phyloP scores from a whole-genome alignment of 2,329 filamentous ascomycete species.

The Verticillium isaacii region DNA sequence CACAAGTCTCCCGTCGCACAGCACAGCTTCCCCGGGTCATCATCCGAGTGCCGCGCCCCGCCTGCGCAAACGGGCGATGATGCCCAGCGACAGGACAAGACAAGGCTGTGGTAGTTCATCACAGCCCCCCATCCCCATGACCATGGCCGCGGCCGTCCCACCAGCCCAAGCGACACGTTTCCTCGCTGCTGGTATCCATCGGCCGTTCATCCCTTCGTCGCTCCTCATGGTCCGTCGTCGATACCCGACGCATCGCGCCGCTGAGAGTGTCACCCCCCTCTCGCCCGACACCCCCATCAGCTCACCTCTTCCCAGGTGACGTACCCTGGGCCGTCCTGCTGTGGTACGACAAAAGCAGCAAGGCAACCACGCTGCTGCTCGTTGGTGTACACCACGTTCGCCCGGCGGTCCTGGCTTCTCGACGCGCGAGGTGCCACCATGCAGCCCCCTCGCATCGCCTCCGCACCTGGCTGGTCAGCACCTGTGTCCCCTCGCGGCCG shows the following conservation, averaged over 20 bases:
- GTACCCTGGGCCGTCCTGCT: not conserved
- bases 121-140: not conserved
- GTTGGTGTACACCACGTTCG: constrained; percentile 6
- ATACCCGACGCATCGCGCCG: not conserved
- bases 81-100: not conserved
- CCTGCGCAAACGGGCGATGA: not conserved
- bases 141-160: not conserved
- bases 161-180: not conserved
- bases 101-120: not conserved
- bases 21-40: not conserved
- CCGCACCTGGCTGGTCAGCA: not conserved
- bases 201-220: not conserved
- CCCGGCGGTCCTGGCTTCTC: constrained; percentile 2
- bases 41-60: not conserved
- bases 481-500: not conserved
- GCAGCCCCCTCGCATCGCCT: not conserved
- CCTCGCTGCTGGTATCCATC: not conserved
- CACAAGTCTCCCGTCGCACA: not conserved
- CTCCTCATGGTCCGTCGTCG: not conserved
- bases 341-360: constrained; percentile 11
- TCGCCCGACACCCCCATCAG: not conserved
- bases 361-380: not conserved
- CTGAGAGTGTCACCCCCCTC: not conserved
- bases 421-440: not conserved
- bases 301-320: not conserved